phyloP scores from a whole-genome alignment of 2,329 filamentous ascomycete genomes.

The Fonsecaea monophora region DNA sequence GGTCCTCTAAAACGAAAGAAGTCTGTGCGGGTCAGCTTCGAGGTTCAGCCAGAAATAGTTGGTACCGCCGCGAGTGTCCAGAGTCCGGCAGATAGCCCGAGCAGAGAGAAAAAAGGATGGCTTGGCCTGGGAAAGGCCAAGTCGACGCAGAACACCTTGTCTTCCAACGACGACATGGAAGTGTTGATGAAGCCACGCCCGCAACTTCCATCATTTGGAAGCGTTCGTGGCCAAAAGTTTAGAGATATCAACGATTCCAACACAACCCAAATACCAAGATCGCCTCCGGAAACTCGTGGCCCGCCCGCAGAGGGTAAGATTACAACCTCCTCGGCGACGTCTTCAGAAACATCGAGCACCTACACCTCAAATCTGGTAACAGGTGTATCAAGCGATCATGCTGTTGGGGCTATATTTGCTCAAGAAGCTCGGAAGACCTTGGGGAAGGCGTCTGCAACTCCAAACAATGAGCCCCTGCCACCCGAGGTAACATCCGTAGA shows the following conservation, averaged over 20 bases:
- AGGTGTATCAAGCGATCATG: slow-evolving; percentile 59
- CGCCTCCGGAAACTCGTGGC: slow-evolving; percentile 37
- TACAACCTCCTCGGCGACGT: slow-evolving; percentile 21
- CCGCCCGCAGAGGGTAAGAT: slow-evolving; percentile 21
- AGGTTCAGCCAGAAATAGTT: slow-evolving; percentile 61
- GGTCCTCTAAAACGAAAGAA: slow-evolving; percentile 58
- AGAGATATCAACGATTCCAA: slow-evolving; percentile 29
- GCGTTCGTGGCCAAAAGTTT: slow-evolving; percentile 58
- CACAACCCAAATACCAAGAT: slow-evolving; percentile 33
- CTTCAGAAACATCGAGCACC: slow-evolving; percentile 46
- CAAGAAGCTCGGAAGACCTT: slow-evolving; percentile 48
- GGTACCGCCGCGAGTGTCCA: slow-evolving; percentile 51
- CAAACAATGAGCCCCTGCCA: slow-evolving; percentile 68
- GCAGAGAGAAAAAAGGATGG: slow-evolving; percentile 45
- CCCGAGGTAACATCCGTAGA: slow-evolving; percentile 75
- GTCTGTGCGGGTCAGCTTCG: slow-evolving; percentile 71
- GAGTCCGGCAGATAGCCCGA: slow-evolving; percentile 44
- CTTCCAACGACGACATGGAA: slow-evolving; percentile 59
- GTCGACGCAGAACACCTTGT: slow-evolving; percentile 40
- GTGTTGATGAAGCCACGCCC: slow-evolving; percentile 65
- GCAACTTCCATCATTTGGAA: slow-evolving; percentile 68
- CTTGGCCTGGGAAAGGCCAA: slow-evolving; percentile 48
- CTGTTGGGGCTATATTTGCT: slow-evolving; percentile 58
- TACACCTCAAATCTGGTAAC: slow-evolving; percentile 43
- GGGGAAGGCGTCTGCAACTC: slow-evolving; percentile 5